These are phyloP conservation scores for Colletotrichum sp. DNA, from an alignment of 2,329 filamentous ascomycete genomes.

Conservation along the genomic window DNA sequence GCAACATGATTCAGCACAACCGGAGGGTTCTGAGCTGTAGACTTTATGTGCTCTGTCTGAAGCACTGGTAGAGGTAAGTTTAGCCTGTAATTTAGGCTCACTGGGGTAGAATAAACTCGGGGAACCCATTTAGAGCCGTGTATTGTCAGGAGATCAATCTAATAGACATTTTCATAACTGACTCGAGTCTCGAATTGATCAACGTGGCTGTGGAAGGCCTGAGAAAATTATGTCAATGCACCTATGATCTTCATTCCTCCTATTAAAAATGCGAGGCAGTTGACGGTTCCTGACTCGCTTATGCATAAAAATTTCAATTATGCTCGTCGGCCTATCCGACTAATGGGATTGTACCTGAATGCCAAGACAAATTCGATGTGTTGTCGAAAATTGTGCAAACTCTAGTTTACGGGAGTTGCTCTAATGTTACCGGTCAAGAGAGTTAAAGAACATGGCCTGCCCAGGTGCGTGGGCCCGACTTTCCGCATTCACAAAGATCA, in stretches of 20 bases:
- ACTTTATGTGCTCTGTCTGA: background rate
- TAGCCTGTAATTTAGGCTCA: background rate
- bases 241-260: background rate
- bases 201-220: background rate
- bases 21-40: background rate
- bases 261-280: background rate
- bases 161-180: background rate
- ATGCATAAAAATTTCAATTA: background rate
- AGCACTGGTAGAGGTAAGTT: background rate
- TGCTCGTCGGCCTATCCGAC: background rate
- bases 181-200: background rate
- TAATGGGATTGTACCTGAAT: background rate
- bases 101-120: background rate
- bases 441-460: background rate
- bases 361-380: background rate
- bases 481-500: background rate
- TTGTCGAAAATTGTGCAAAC: background rate
- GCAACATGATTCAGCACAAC: background rate
- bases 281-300: background rate
- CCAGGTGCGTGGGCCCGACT: background rate
- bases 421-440: background rate
- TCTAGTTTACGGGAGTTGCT: background rate
- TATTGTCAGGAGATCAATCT: background rate
- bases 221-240: background rate
- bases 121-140: background rate